Evolutionary conservation across 2,329 filamentous ascomycete genomes (phyloP).

Genomic region (Rutstroemia sp.): DNA sequence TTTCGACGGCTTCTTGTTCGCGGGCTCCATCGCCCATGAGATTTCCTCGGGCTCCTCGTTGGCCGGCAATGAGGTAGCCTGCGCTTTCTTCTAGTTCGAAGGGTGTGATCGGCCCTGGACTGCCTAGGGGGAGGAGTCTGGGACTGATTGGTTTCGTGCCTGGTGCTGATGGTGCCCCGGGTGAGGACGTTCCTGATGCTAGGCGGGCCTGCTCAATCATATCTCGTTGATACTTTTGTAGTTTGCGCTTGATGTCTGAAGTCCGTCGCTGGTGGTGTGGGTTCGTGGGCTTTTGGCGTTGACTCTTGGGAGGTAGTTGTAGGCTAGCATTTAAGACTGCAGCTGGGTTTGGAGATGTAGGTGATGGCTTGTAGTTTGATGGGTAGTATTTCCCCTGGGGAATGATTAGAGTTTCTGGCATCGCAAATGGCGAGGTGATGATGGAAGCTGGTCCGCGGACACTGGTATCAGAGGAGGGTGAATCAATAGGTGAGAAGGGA

Average conservation of each 20-base stretch:
- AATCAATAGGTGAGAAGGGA: conserved; percentile 20
- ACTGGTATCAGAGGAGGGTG: conserved; percentile 8
- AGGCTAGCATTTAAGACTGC: conserved; percentile 21
- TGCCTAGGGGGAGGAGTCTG: conserved; percentile 45
- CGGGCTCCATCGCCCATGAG: conserved; percentile 1
- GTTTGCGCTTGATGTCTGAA: conserved; percentile 42
- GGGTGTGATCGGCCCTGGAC: conserved; percentile 54
- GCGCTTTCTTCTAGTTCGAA: conserved; percentile 43
- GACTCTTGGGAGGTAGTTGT: conserved; percentile 25
- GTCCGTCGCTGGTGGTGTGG: conserved; percentile 32
- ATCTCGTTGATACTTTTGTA: conserved; percentile 53
- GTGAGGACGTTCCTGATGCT: conserved; percentile 27
- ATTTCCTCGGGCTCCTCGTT: conserved; percentile 6
- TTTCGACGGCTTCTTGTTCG: conserved; percentile 5
- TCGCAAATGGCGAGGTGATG: conserved; percentile 8
- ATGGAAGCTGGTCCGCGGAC: conserved; percentile 6
- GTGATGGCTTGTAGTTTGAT: conserved; percentile 45
- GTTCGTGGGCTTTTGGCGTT: conserved; percentile 27
- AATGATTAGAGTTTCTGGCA: conserved; percentile 27
- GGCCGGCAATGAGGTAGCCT: conserved; percentile 23
- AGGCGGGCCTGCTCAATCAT: conserved; percentile 52
- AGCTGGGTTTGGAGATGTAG: conserved; percentile 14
- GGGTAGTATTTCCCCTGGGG: conserved; percentile 58
- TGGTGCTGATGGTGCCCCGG: conserved; percentile 22
- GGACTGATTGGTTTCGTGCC: conserved; percentile 41